Percentiles rank a stretch among this genome's conserved stretches.
Evolutionary conservation across 2,329 filamentous ascomycete species (phyloP).

Genomic region (Phaeomoniella chlamydospora): DNA sequence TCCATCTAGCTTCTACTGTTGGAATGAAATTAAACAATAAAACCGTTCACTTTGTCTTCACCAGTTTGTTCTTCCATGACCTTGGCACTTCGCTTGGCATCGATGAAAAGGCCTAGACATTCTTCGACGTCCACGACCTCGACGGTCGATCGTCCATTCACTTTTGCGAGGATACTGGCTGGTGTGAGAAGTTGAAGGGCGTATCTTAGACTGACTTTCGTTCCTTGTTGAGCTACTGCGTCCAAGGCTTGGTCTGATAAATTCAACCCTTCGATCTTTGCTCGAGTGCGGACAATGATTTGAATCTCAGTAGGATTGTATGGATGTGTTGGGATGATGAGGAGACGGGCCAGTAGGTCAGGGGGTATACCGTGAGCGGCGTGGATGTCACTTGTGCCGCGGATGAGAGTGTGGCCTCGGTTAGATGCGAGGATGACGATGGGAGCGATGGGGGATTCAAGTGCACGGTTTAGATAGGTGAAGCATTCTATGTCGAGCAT

Average conservation of each 20-base stretch:
- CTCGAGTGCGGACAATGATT: conserved; percentile 73
- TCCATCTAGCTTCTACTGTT: neutral
- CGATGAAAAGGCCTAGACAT: conserved; percentile 72
- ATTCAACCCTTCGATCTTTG: conserved; percentile 64
- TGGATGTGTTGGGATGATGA: conserved; percentile 88
- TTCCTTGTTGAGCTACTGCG: conserved; percentile 74
- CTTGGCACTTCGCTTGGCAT: conserved; percentile 62
- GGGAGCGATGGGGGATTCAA: conserved; percentile 86
- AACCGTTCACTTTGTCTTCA: conserved; percentile 16
- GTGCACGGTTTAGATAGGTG: conserved; percentile 95
- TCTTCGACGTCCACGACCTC: conserved; percentile 65
- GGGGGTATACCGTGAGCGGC: conserved; percentile 88
- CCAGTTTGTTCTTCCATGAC: conserved; percentile 55
- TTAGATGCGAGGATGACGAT: conserved; percentile 97
- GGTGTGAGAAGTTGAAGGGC: conserved; percentile 84
- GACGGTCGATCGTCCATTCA: conserved; percentile 64
- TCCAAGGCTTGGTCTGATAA: conserved; percentile 73
- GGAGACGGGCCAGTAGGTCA: conserved; percentile 81
- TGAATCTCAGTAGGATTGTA: conserved; percentile 85
- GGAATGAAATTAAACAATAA: conserved; percentile 1
- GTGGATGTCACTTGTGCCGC: conserved; percentile 62
- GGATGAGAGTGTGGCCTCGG: conserved; percentile 83
- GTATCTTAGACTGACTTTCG: conserved; percentile 80
- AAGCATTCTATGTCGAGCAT: conserved; percentile 99
- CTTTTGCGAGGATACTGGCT: conserved; percentile 77